Conservation (phyloP, 1,284 basidiomycete species). For the Tylopilus orsonianus region DNA sequence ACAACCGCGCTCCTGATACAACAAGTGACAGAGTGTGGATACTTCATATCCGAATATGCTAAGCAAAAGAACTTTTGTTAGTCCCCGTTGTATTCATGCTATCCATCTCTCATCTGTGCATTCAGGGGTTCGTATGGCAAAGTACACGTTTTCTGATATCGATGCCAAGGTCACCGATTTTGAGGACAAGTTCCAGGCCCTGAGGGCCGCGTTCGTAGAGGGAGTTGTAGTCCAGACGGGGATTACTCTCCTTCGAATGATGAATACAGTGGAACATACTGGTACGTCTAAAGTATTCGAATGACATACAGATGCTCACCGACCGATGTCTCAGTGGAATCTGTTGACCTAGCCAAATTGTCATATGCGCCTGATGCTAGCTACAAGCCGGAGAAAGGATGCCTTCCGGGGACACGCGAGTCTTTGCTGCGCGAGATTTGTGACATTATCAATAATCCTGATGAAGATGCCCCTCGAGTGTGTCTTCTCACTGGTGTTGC, state of each 20-base stretch:
- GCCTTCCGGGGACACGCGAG: background rate
- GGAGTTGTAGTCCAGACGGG: background rate
- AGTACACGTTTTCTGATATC: background rate
- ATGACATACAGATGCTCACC: background rate
- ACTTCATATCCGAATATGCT: slow-evolving; percentile 3
- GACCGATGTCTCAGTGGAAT: too few species aligned
- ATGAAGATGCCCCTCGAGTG: background rate
- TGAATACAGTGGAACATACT: background rate
- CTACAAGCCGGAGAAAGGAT: background rate
- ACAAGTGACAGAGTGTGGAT: slow-evolving; percentile 6
- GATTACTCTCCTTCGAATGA: background rate
- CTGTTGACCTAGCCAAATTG: too few species aligned
- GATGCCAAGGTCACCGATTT: background rate
- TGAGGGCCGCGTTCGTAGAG: background rate
- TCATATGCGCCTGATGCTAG: too few species aligned
- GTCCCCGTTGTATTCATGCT: too few species aligned
- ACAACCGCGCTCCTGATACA: background rate
- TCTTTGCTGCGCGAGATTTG: background rate
- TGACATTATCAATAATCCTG: background rate
- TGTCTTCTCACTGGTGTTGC: too few species aligned
- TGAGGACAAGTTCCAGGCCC: background rate
- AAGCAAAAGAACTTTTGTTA: background rate
- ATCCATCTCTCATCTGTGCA: background rate
- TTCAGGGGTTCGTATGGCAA: background rate
- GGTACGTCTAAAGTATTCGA: background rate